Evolutionary conservation across 495 filamentous ascomycete genomes (phyloP), one percentile per base, ranked within the genome.

Genomic region (Cryomyces antarcticus): DNA sequence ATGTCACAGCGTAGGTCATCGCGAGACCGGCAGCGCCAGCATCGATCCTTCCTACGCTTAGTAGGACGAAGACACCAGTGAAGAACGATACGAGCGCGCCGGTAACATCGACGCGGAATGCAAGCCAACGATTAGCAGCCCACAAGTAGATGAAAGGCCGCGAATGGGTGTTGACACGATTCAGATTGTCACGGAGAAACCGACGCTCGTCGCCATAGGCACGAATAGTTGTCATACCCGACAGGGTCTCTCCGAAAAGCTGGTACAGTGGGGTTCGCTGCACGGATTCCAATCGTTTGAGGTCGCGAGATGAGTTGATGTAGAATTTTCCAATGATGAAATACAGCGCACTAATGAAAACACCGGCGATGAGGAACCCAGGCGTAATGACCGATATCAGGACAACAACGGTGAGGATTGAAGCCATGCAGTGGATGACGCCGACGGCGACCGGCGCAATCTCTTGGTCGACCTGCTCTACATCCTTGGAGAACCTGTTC

Each of bases 401-500:
- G 37, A 82, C 68, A 29, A 95, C 76, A 46, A 94, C 93, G 47
- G 86, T 88, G 44, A 93, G 53, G 30, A 97, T 83, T 4, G 77
- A 78, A 5, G 71, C 77, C 29, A 83, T 49, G 46, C 71, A 75
- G 52, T 80, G 72, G 31, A 83, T 65, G 55, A 80, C 73, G 24
- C 79, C 77, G 41, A 84, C 81, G 17, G 92, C 86, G 43, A 93
- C 74, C 13, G 87, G 82, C 1, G 89, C 86, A 44, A 96, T 80
- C 56, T 96, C 89, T 58, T 99, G 92, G 48, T 99, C 92, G 46
- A 99, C 67, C 5, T 85, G 75, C 56, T 99, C 89, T 28, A 96
- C 69, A 59, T 96, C 92, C 59, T 95, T 96, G 48, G 88, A 95
- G 60, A 99, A 99, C 33, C 92, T 71, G 58, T 99, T 99, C 81